Evolutionary conservation across 2,329 filamentous ascomycete species (phyloP).

Genomic region (Venturia carpophila): DNA sequence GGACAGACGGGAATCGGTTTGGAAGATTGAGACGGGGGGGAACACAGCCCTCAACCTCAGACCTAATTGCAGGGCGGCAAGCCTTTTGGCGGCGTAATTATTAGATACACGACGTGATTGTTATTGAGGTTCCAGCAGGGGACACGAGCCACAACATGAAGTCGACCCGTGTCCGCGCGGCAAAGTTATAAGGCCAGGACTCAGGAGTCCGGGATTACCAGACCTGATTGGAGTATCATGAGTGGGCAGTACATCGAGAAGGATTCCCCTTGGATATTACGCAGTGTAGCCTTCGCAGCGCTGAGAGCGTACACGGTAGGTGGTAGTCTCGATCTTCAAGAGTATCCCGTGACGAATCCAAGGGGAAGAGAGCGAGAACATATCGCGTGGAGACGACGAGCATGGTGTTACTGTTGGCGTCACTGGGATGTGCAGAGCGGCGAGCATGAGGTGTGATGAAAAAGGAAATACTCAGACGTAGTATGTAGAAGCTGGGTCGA

Average conservation of each 20-base stretch:
- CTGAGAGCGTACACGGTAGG: too few relatives aligned
- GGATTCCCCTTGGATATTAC: background rate
- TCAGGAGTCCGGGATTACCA: background rate
- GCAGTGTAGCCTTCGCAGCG: background rate
- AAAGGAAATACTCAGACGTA: background rate
- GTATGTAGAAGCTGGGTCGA: background rate
- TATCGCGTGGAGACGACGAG: background rate
- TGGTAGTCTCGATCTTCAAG: background rate
- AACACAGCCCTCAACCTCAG: background rate
- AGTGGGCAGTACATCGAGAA: background rate
- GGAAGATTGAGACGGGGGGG: background rate
- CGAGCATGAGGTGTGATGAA: background rate
- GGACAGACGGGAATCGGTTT: too few relatives aligned
- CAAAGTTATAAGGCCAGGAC: background rate
- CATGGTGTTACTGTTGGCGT: too few relatives aligned
- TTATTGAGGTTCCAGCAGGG: slow-evolving; percentile 4
- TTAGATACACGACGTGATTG: background rate
- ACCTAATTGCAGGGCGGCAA: background rate
- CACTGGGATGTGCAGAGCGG: background rate
- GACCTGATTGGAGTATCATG: background rate
- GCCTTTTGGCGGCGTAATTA: background rate
- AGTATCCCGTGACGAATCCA: background rate
- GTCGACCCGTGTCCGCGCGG: too few relatives aligned
- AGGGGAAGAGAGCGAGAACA: background rate
- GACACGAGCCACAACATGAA: background rate